phyloP scores from a whole-genome alignment of 495 filamentous ascomycete species.

The Pseudoneurospora amorphoporcata region DNA sequence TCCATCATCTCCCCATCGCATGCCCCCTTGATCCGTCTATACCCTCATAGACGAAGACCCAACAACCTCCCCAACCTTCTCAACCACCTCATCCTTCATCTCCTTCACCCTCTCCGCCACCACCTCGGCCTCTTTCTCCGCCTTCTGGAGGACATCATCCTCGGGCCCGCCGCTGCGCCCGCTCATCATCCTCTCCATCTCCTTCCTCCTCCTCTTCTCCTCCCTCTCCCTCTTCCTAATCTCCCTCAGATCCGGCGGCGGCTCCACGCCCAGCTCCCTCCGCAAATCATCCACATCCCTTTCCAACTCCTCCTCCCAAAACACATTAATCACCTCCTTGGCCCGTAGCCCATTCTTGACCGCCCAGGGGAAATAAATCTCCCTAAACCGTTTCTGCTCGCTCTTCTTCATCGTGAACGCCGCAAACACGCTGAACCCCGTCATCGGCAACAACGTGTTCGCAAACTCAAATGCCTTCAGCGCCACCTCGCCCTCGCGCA shows the following conservation, averaged over 20 bases:
- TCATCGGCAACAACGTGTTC: slow-evolving; percentile 92
- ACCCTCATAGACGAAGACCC: background rate
- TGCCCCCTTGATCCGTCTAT: background rate
- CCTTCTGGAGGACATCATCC: background rate
- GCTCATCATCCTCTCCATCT: slow-evolving; percentile 20
- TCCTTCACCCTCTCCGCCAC: background rate
- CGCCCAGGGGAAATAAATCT: slow-evolving; percentile 82
- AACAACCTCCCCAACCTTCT: background rate
- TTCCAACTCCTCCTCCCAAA: slow-evolving; percentile 94
- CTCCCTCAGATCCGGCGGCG: slow-evolving; percentile 77
- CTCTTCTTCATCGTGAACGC: slow-evolving; percentile 66
- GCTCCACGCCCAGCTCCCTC: slow-evolving; percentile 66
- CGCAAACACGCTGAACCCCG: slow-evolving; percentile 55
- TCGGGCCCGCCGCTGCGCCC: background rate
- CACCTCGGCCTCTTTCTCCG: background rate
- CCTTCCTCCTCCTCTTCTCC: slow-evolving; percentile 55
- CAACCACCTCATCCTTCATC: background rate
- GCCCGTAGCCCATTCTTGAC: slow-evolving; percentile 65
- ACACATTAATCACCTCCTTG: slow-evolving; percentile 88
- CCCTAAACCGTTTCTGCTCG: slow-evolving; percentile 63
- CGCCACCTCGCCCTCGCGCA: slow-evolving; percentile 87
- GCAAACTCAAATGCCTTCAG: slow-evolving; percentile 95
- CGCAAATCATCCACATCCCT: slow-evolving; percentile 72
- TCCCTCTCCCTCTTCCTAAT: slow-evolving; percentile 61
- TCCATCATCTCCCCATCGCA: too few species aligned